Evolutionary conservation across 805 yeast species (phyloP), one percentile per base, ranked within the genome.

Genomic region (Saccharomycopsis sp.): DNA sequence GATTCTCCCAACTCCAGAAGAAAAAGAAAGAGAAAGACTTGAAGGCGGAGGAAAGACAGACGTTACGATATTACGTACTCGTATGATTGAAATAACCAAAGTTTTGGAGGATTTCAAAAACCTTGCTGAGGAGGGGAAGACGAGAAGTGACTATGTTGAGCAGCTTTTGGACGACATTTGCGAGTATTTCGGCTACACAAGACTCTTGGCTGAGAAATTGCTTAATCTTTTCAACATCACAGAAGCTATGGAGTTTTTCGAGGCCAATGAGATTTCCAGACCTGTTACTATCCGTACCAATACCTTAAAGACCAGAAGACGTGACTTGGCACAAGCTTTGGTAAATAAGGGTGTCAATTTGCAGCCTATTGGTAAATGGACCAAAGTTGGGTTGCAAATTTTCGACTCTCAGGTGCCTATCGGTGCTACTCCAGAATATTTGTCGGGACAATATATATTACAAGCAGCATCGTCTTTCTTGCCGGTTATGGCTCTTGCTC

Each of bases 371-470:
- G 98, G 98, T 54, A 76, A 88, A 48, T 94, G 99, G 99, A 91
- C 98, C 23, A 94, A 94, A 73, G 98, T 94, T 54, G 99, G 99
- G 62, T 78, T 94, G 64, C 99, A 94, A 73, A 85, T 94, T 55
- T 94, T 92, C 70, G 99, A 94, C 70, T 91, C 98, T 23, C 98
- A 91, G 72, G 98, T 94, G n/a, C 99, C 99, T 50, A 89, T 94
- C 65, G 99, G 99, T 73, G 99, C 99, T 51, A 94, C 99, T 7
- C 99, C 99, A 50, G 99, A 94, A 74, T 94, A 94, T 70, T 78
- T 94, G 68, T 96, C 98, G 14, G 99, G 99, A 68, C 97, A 94
- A 69, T 94, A 94, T 74, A 94, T 94, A 62, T 76, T 94, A 66
- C 99, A 94, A 74, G 99, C 99, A 50, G 99, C 99, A 21, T 91